Conservation (phyloP, 148 eudicot species). For the Nepenthes gracilis region DNA sequence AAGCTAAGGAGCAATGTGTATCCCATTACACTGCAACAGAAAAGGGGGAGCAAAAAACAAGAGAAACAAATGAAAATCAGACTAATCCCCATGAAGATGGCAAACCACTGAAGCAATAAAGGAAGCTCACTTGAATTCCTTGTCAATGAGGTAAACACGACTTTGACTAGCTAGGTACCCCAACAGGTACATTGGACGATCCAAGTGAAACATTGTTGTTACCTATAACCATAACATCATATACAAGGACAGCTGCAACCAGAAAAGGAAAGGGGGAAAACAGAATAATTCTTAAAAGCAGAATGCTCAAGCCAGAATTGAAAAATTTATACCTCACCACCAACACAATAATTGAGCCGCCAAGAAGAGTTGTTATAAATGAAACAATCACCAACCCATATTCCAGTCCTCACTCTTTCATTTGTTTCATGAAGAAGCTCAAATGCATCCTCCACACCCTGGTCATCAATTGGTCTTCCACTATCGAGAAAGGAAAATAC, state of each 20-base stretch:
- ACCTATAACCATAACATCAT: conserved; percentile 38
- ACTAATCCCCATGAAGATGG: neutral
- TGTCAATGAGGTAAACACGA: conserved; percentile 91
- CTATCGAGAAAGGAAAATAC: conserved; percentile 82
- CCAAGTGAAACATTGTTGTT: conserved; percentile 98
- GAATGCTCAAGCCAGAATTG: neutral
- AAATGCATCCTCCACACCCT: conserved; percentile 93
- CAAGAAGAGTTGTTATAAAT: conserved; percentile 90
- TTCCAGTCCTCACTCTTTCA: conserved; percentile 91
- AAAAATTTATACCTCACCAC: conserved; percentile 80
- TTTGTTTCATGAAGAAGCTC: conserved; percentile 91
- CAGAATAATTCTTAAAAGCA: neutral
- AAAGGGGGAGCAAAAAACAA: conserved; percentile 3
- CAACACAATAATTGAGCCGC: conserved; percentile 98
- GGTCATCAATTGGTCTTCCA: conserved; percentile 80
- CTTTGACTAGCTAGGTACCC: conserved; percentile 98
- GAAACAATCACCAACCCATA: conserved; percentile 99
- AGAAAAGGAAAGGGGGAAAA: neutral
- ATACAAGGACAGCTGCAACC: neutral
- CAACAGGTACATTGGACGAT: conserved; percentile 95
- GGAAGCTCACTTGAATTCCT: conserved; percentile 87
- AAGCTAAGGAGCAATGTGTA: conserved; percentile 85
- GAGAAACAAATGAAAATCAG: neutral
- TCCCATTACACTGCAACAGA: conserved; percentile 63
- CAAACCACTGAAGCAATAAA: neutral